Conservation (phyloP, 306 rosid species). For the Quercus robur region DNA sequence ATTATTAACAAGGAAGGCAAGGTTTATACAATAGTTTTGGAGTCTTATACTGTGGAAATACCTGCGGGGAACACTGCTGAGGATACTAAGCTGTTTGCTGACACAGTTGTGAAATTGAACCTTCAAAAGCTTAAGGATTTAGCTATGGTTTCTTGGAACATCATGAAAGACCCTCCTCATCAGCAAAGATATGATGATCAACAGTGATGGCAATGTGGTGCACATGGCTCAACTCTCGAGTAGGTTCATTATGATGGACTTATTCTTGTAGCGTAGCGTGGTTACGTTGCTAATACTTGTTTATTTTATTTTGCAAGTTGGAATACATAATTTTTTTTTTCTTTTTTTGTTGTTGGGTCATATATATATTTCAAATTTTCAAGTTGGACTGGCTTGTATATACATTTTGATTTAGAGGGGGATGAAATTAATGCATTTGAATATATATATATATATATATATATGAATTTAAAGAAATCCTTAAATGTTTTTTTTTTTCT, state of each 20-base stretch:
- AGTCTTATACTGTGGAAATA: slow-evolving; percentile 76
- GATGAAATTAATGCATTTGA: too few relatives aligned
- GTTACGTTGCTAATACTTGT: neutral
- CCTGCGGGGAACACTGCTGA: slow-evolving; percentile 85
- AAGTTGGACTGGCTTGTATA: neutral
- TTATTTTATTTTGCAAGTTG: neutral
- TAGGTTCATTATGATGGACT: neutral
- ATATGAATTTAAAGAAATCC: too few relatives aligned
- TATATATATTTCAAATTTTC: neutral
- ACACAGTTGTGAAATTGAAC: slow-evolving; percentile 82
- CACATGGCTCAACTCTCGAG: too few relatives aligned
- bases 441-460: too few relatives aligned
- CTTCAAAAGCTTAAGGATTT: slow-evolving; percentile 76
- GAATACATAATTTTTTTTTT: neutral
- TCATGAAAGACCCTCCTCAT: too few relatives aligned
- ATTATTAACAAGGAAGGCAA: slow-evolving; percentile 39
- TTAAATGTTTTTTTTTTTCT: too few relatives aligned
- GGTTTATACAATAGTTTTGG: slow-evolving; percentile 67
- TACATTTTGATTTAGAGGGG: neutral
- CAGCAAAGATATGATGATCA: neutral
- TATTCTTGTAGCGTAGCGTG: neutral
- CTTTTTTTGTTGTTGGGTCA: too few relatives aligned
- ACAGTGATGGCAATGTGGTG: neutral
- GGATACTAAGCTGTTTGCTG: slow-evolving; percentile 84
- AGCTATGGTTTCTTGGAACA: slow-evolving; percentile 31